phyloP scores from a whole-genome alignment of 345 rosid genomes.

The Populus pruinosa region DNA sequence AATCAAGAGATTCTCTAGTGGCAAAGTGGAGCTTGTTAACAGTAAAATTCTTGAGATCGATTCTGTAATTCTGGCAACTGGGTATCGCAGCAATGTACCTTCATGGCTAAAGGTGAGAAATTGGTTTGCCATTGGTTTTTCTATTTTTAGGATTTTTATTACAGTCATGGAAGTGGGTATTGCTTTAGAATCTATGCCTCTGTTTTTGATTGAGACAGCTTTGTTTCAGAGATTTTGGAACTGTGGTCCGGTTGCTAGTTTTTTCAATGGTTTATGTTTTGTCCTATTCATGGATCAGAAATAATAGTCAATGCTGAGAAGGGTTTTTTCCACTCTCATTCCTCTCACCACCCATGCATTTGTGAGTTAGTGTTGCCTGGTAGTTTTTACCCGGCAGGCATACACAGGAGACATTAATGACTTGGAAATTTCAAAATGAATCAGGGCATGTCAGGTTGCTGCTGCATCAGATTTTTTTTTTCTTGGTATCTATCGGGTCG shows the following conservation, averaged over 20 bases:
- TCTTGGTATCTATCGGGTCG: not conserved
- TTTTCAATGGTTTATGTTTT: conserved; percentile 11
- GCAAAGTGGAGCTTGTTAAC: conserved; percentile 61
- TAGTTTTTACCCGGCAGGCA: not conserved
- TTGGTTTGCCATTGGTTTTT: not conserved
- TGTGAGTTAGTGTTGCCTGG: not conserved
- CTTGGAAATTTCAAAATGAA: conserved; percentile 14
- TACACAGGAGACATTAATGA: conserved; percentile 13
- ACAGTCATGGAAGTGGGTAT: conserved; percentile 29
- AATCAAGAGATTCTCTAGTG: conserved; percentile 49
- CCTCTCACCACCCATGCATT: no score
- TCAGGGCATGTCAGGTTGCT: not conserved
- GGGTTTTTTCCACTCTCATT: not conserved
- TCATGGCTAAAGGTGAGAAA: conserved; percentile 76
- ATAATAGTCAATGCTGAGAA: not conserved
- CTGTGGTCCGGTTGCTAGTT: conserved; percentile 17
- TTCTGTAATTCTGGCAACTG: conserved; percentile 79
- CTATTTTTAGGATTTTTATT: conserved; percentile 8
- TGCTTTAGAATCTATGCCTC: not conserved
- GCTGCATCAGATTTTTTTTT: not conserved
- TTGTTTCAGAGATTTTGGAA: conserved; percentile 7
- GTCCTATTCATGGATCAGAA: conserved; percentile 14
- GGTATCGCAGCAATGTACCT: conserved; percentile 91
- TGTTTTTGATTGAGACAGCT: conserved; percentile 12
- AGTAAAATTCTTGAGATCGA: conserved; percentile 58